Conservation (phyloP, 495 filamentous ascomycete genomes). For the Penicillium turbatum region DNA sequence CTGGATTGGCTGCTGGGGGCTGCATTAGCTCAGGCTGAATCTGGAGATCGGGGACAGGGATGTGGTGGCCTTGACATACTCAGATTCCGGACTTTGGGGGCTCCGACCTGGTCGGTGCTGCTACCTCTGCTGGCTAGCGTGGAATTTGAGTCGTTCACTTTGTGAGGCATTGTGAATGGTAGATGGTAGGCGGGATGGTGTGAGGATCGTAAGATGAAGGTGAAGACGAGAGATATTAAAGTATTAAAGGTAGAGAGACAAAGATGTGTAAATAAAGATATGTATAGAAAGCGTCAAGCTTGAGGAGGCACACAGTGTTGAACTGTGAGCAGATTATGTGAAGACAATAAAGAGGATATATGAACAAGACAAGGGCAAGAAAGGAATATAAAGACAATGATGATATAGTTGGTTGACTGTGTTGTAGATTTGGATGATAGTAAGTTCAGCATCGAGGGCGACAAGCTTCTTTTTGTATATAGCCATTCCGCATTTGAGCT, state of each 20-base stretch:
- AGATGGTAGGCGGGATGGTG: conserved; percentile 4
- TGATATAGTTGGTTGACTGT: conserved; percentile 1
- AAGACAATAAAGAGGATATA: conserved; percentile 15
- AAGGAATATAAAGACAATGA: conserved; percentile 11
- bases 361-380: conserved; percentile 12
- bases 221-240: background rate
- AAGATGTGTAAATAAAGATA: background rate
- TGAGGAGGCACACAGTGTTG: conserved; percentile 24
- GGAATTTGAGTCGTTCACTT: conserved; percentile 45
- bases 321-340: conserved; percentile 19
- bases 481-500: conserved; percentile 27
- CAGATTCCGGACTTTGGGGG: conserved; percentile 38
- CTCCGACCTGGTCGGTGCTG: conserved; percentile 35
- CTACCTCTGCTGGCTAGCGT: conserved; percentile 41
- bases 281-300: conserved; percentile 9
- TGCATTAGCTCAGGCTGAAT: conserved; percentile 24
- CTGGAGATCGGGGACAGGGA: conserved; percentile 17
- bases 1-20: conserved; percentile 23
- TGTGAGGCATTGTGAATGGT: conserved; percentile 38
- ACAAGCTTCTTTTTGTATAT: conserved; percentile 28
- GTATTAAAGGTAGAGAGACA: background rate
- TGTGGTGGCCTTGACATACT: conserved; percentile 25
- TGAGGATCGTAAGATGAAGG: conserved; percentile 2
- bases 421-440: conserved; percentile 11
- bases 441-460: conserved; percentile 9